Evolutionary conservation across 108 stramenopile species (phyloP).

Genomic region (Chaetoceros muelleri): DNA sequence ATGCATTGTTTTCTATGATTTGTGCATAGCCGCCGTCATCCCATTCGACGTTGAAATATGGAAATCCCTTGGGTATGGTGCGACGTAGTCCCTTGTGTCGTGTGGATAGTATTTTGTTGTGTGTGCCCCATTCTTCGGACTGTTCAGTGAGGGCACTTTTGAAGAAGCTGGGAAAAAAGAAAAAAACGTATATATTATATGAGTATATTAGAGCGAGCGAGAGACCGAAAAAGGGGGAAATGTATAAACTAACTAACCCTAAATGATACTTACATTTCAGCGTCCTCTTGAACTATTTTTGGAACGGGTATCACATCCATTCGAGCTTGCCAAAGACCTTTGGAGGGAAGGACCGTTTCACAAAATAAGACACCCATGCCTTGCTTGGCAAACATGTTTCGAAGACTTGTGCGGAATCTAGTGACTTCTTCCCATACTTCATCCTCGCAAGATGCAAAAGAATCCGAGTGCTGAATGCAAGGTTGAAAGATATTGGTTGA

Average conservation of each 20-base stretch:
- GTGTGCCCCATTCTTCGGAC: slow-evolving; percentile 74
- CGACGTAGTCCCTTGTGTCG: slow-evolving; percentile 33
- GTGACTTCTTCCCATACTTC: slow-evolving; percentile 60
- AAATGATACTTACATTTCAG: slow-evolving; percentile 25
- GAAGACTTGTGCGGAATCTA: slow-evolving; percentile 39
- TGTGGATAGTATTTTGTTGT: slow-evolving; percentile 42
- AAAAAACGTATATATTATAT: neutral
- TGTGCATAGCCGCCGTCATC: slow-evolving; percentile 46
- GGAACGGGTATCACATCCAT: slow-evolving; percentile 64
- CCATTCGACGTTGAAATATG: slow-evolving; percentile 71
- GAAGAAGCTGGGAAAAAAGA: slow-evolving; percentile 16
- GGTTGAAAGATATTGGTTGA: too few relatives aligned
- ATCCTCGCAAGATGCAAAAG: slow-evolving; percentile 43
- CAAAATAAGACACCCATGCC: slow-evolving; percentile 41
- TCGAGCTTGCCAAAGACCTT: slow-evolving; percentile 47
- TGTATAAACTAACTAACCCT: neutral
- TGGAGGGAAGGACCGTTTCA: slow-evolving; percentile 52
- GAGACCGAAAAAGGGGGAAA: too few relatives aligned
- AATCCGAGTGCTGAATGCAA: slow-evolving; percentile 45
- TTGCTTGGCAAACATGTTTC: slow-evolving; percentile 38
- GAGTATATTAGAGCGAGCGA: too few relatives aligned
- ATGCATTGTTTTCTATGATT: slow-evolving; percentile 45
- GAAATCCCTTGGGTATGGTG: slow-evolving; percentile 58
- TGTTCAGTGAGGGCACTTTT: slow-evolving; percentile 52
- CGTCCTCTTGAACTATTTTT: slow-evolving; percentile 34